Evolutionary conservation across 805 yeast genomes (phyloP).

Genomic region (Millerozyma miso): DNA sequence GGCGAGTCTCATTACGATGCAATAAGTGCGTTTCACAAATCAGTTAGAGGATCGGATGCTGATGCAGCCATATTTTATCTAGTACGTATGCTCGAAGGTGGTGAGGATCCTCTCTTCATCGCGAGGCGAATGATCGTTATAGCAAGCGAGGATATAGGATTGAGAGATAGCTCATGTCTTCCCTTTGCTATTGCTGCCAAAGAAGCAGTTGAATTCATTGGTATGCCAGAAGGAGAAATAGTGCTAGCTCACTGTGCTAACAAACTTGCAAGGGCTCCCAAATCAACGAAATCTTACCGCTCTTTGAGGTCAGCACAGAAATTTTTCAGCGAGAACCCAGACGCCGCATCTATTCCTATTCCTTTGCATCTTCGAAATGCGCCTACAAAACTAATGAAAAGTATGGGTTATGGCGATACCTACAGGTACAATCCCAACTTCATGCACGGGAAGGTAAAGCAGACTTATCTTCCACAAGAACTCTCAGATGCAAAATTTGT

Average conservation of each 20-base stretch:
- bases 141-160: conserved; percentile 93
- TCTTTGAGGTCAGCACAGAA: conserved; percentile 69
- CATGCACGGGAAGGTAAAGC: conserved; percentile 66
- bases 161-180: conserved; percentile 74
- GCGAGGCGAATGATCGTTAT: conserved; percentile 90
- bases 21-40: conserved; percentile 92
- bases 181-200: conserved; percentile 86
- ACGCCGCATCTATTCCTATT: conserved; percentile 56
- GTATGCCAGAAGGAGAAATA: conserved; percentile 91
- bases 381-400: conserved; percentile 87
- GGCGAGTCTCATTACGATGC: conserved; percentile 95
- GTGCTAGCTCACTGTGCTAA: conserved; percentile 89
- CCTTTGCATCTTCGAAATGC: conserved; percentile 90
- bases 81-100: conserved; percentile 85
- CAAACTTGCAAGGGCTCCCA: conserved; percentile 80
- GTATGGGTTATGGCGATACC: conserved; percentile 75
- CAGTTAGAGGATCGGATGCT: conserved; percentile 83
- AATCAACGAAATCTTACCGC: conserved; percentile 81
- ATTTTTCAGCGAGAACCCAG: conserved; percentile 54
- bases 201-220: conserved; percentile 83
- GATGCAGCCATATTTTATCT: conserved; percentile 88
- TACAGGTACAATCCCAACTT: conserved; percentile 89
- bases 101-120: conserved; percentile 88
- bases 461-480: conserved; percentile 70
- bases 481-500: conserved; percentile 44